phyloP scores from a whole-genome alignment of 1,139 yeast species.

The Yamadazyma songkhlaensis region DNA sequence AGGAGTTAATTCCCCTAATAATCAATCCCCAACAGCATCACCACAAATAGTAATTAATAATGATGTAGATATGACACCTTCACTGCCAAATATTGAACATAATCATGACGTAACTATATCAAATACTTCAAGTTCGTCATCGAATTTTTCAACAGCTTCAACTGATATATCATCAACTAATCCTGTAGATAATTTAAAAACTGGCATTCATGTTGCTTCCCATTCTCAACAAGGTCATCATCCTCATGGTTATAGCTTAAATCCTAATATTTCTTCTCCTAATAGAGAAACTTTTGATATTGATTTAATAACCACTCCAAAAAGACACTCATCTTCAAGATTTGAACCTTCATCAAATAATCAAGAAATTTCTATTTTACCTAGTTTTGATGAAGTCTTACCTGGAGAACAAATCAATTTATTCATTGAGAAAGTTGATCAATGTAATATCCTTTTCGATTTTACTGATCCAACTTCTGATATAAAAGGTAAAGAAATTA shows the following conservation, averaged over 20 bases:
- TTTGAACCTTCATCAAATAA: constrained; percentile 77
- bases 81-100: neutral
- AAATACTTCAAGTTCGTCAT: constrained; percentile 1
- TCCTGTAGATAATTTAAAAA: constrained; percentile 13
- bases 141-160: constrained; percentile 3
- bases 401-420: constrained; percentile 81
- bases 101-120: neutral
- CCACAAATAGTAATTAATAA: constrained; percentile 19
- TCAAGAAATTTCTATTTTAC: constrained; percentile 76
- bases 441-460: constrained; percentile 92
- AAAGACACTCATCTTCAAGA: constrained; percentile 90
- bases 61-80: constrained; percentile 10
- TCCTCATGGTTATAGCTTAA: constrained; percentile 31
- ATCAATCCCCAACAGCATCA: constrained; percentile 11
- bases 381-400: constrained; percentile 86
- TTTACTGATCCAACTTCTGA: constrained; percentile 92
- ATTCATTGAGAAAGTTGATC: constrained; percentile 85
- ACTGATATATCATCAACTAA: constrained; percentile 5
- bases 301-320: constrained; percentile 62
- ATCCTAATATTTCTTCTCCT: constrained; percentile 44
- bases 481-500: constrained; percentile 88
- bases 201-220: constrained; percentile 17
- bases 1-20: constrained; percentile 9
- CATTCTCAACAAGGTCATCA: constrained; percentile 28
- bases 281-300: constrained; percentile 43